Percentiles rank a stretch among this genome's conserved stretches.
Evolutionary conservation across 2,329 filamentous ascomycete genomes (phyloP).

Genomic region (Hymenotorrendiella dingleyae): DNA sequence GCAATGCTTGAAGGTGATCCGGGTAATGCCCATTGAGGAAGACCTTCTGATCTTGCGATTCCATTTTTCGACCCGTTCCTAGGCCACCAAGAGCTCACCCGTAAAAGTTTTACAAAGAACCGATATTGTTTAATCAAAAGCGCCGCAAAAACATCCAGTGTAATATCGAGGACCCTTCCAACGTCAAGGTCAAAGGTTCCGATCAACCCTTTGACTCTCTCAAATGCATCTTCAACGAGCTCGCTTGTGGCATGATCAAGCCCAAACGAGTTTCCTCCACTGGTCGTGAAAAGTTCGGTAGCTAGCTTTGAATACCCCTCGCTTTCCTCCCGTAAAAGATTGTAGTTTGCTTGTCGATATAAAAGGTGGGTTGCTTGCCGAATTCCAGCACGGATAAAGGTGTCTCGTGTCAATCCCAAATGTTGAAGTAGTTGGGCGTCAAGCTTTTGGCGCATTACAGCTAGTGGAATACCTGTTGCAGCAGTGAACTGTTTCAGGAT

Average conservation of each 20-base stretch:
- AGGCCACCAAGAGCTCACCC: conserved; percentile 96
- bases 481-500: conserved; percentile 62
- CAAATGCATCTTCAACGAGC: conserved; percentile 78
- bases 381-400: conserved; percentile 76
- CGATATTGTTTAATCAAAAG: conserved; percentile 87
- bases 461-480: conserved; percentile 64
- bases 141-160: conserved; percentile 89
- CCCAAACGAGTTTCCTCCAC: conserved; percentile 49
- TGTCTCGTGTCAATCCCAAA: conserved; percentile 76
- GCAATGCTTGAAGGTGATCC: conserved; percentile 57
- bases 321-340: conserved; percentile 87
- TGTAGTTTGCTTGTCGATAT: conserved; percentile 96
- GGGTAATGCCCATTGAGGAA: conserved; percentile 84
- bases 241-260: conserved; percentile 64
- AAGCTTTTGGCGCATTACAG: conserved; percentile 73
- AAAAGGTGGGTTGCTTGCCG: conserved; percentile 88
- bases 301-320: conserved; percentile 96
- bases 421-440: conserved; percentile 71
- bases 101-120: conserved; percentile 90
- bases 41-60: conserved; percentile 45
- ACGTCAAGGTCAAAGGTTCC: conserved; percentile 97
- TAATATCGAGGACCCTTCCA: conserved; percentile 88
- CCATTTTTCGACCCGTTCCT: conserved; percentile 48
- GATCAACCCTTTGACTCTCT: conserved; percentile 88
- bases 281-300: conserved; percentile 90